Evolutionary conservation across 495 filamentous ascomycete species (phyloP), one percentile per base, ranked within the genome.

Genomic region (Lineolata rhizophorae): DNA sequence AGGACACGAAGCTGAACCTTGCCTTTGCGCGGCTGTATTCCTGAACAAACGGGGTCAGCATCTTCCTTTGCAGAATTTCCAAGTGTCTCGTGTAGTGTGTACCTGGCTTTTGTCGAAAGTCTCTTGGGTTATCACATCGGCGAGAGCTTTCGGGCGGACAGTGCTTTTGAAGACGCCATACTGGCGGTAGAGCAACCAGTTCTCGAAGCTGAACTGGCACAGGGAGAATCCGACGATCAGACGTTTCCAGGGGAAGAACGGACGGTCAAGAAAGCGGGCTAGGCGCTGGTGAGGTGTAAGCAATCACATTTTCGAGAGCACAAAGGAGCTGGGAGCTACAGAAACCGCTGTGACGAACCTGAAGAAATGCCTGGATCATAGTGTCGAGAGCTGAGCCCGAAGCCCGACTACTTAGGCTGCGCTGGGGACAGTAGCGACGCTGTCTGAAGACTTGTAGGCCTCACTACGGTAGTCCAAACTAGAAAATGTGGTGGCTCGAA

Each of bases 21-120:
- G 83, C 79, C 57, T 97, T 97, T 38, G 83, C 81, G 38, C 87
- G 74, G 48, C 83, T 82, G 50, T 97, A 97, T 44, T 76, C 79
- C 76, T 78, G 47, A 15, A 21, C 10, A 21, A 27, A 32, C 39
- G 27, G 37, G 29, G 31, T 18, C 30, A n/a, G n/a, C n/a, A n/a
- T n/a, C n/a, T n/a, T n/a, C n/a, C n/a, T n/a, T n/a, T n/a, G n/a
- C n/a, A n/a, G 26, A 29, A 36, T 10, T 20, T 39, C 19, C 4
- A 20, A 14, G 3, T 2, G 18, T 20, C 8, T 29, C 15, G 11
- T n/a, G n/a, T 32, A 9, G 24, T 35, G 32, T 55, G 31, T 55
- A 79, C 71, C 56, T 95, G 87, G 53, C 75, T 80, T 51, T 94
- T 91, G 52, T 95, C 85, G 48, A 76, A 94, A 34, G 77, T 80